Evolutionary conservation across 306 rosid species (phyloP).

Genomic region (Rosa chinensis): DNA sequence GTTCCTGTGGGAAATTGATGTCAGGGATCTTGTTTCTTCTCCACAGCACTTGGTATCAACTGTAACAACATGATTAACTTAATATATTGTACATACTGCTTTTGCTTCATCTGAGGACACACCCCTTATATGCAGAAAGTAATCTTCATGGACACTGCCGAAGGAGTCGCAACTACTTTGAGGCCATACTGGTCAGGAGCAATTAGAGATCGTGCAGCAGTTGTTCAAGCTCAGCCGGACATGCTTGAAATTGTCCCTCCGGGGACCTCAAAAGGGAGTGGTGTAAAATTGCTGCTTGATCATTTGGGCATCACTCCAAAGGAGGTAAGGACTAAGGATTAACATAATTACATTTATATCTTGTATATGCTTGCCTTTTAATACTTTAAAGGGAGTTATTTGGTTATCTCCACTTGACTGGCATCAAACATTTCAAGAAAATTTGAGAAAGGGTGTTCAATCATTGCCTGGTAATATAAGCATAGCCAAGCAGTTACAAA

Average conservation of each 20-base stretch:
- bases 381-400: neutral
- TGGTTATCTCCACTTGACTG: neutral
- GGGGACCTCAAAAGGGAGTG: conserved; percentile 85
- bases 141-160: conserved; percentile 65
- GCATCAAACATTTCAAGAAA: neutral
- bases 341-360: conserved; percentile 4
- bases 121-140: conserved; percentile 59
- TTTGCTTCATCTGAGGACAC: conserved; percentile 7
- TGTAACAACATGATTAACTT: neutral
- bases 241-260: conserved; percentile 87
- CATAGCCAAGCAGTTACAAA: neutral
- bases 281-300: conserved; percentile 81
- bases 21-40: neutral
- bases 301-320: conserved; percentile 69
- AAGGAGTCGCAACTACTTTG: conserved; percentile 56
- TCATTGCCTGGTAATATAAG: neutral
- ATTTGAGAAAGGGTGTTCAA: neutral
- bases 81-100: neutral
- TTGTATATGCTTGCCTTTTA: neutral
- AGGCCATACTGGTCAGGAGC: conserved; percentile 93
- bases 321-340: conserved; percentile 57
- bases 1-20: neutral
- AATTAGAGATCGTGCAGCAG: conserved; percentile 56
- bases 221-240: conserved; percentile 81
- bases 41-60: neutral